Conservation (phyloP, 768 basidiomycete genomes). For the Mycena maculata region DNA sequence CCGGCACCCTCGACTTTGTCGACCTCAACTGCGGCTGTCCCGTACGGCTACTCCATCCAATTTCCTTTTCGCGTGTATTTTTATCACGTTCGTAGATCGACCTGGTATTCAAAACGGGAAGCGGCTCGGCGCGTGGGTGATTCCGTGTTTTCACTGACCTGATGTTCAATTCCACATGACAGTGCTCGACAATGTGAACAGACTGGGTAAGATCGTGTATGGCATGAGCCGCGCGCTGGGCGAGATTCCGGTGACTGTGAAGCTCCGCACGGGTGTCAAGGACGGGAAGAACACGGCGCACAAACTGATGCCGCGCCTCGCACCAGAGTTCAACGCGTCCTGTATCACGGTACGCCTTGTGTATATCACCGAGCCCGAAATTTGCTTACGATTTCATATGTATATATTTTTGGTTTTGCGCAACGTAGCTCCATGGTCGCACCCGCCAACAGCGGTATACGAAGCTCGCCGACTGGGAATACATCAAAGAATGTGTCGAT, state of each 20-base stretch:
- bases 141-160: conserved; percentile 7
- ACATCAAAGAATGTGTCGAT: conserved; percentile 88
- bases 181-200: conserved; percentile 88
- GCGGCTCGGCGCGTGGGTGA: conserved; percentile 86
- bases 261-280: conserved; percentile 93
- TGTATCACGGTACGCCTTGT: conserved; percentile 57
- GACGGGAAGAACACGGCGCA: conserved; percentile 89
- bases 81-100: conserved; percentile 65
- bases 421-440: conserved; percentile 90
- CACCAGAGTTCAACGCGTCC: conserved; percentile 58
- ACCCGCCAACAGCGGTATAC: conserved; percentile 96
- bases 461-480: conserved; percentile 93
- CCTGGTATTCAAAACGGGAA: conserved; percentile 90
- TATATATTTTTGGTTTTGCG: neutral
- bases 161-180: conserved; percentile 11
- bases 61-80: neutral
- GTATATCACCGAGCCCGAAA: neutral
- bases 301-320: conserved; percentile 88
- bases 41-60: neutral
- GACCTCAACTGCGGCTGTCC: conserved; percentile 98
- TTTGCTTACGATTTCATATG: neutral
- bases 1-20: conserved; percentile 83
- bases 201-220: conserved; percentile 85
- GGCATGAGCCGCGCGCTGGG: conserved; percentile 95
- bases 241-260: conserved; percentile 91